Evolutionary conservation across 768 basidiomycete genomes (phyloP).

Genomic region (Dioszegia aurantiaca): DNA sequence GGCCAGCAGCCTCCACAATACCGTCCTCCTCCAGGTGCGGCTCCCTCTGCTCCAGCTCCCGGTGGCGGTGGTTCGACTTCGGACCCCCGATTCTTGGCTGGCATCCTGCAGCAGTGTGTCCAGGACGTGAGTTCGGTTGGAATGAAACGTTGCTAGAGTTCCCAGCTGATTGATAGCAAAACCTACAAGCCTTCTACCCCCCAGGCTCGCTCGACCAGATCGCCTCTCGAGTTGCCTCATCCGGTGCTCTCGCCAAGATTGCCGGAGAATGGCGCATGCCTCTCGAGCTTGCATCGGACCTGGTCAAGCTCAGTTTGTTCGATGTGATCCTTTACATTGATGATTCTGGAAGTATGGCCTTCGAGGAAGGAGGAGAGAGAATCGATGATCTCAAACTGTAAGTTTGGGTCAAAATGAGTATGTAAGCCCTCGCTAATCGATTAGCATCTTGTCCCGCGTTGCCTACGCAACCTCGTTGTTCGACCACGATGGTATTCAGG

Average conservation of each 20-base stretch:
- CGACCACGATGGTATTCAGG: constrained; percentile 55
- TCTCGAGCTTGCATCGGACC: constrained; percentile 54
- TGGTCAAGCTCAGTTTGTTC: constrained; percentile 50
- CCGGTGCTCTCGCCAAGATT: constrained; percentile 50
- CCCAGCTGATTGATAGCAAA: constrained; percentile 40
- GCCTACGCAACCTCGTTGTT: constrained; percentile 53
- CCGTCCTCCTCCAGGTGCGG: constrained; percentile 26
- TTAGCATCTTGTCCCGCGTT: constrained; percentile 49
- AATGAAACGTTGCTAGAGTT: background rate
- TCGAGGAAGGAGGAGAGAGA: constrained; percentile 54
- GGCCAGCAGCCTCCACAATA: constrained; percentile 42
- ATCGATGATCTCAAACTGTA: constrained; percentile 55
- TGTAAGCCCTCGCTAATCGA: background rate
- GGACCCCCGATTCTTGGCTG: constrained; percentile 33
- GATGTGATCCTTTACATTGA: constrained; percentile 52
- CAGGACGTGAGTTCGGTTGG: constrained; percentile 51
- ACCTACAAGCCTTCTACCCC: constrained; percentile 55
- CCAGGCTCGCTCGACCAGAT: constrained; percentile 52
- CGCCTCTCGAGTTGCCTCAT: constrained; percentile 51
- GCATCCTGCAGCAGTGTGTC: constrained; percentile 49
- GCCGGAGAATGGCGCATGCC: constrained; percentile 54
- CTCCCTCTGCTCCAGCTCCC: constrained; percentile 18
- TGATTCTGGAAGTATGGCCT: constrained; percentile 50
- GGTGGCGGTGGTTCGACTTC: constrained; percentile 26
- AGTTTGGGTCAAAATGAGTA: constrained; percentile 4